Evolutionary conservation across 2,329 filamentous ascomycete genomes (phyloP).

Genomic region (Botryotinia convoluta): DNA sequence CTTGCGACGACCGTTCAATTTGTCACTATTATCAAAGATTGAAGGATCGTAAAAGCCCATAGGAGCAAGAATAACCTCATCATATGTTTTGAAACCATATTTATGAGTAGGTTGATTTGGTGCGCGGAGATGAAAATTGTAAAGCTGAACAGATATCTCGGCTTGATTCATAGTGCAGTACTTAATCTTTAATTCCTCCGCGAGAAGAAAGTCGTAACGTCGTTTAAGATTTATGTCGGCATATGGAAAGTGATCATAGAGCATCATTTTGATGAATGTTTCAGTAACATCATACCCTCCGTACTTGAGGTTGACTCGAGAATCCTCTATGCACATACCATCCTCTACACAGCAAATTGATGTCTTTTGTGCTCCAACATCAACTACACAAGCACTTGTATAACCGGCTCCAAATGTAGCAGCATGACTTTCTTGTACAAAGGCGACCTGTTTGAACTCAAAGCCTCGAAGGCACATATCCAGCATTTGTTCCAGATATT

Average conservation of each 20-base stretch:
- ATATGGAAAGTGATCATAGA: slow-evolving; percentile 94
- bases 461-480: slow-evolving; percentile 87
- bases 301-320: slow-evolving; percentile 90
- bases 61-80: slow-evolving; percentile 89
- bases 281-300: slow-evolving; percentile 92
- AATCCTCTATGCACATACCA: slow-evolving; percentile 91
- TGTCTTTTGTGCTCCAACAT: slow-evolving; percentile 95
- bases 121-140: slow-evolving; percentile 86
- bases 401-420: slow-evolving; percentile 95
- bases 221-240: slow-evolving; percentile 87
- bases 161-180: slow-evolving; percentile 89
- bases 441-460: slow-evolving; percentile 83
- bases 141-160: slow-evolving; percentile 83
- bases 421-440: slow-evolving; percentile 94
- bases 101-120: slow-evolving; percentile 87
- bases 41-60: slow-evolving; percentile 91
- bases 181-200: slow-evolving; percentile 93
- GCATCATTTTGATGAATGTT: slow-evolving; percentile 96
- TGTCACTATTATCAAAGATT: slow-evolving; percentile 79
- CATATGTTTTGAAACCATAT: slow-evolving; percentile 95
- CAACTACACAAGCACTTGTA: slow-evolving; percentile 89
- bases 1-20: slow-evolving; percentile 75
- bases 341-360: slow-evolving; percentile 97
- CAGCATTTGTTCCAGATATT: slow-evolving; percentile 80
- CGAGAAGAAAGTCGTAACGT: slow-evolving; percentile 87